Evolutionary conservation across 2,329 filamentous ascomycete genomes (phyloP), one percentile per base, ranked within the genome.

Genomic region (Apiospora phragmitis): DNA sequence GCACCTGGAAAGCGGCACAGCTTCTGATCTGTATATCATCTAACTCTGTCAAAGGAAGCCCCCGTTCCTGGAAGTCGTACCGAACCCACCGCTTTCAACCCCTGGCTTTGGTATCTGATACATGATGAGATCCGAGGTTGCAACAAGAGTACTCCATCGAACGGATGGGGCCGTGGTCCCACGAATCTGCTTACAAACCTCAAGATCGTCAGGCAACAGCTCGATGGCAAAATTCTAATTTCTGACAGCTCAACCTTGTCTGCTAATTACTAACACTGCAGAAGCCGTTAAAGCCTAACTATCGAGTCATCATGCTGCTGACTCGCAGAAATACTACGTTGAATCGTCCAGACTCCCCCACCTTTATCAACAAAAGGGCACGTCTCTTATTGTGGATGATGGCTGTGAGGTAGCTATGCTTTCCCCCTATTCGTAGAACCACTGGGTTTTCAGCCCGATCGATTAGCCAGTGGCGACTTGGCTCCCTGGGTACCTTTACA

Each of bases 91-190:
- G 12, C 2, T 6, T 11, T 21, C 29, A 26, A 38, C 11, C 55
- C 55, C 32, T 62, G 55, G 24, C 35, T 62, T 38, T 29, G 8
- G 32, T 62, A 62, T 62, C 32, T 62, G 55, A 38, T 62, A 38
- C 55, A 62, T 38, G 18, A 38, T 38, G 32, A 38, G 55, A 62
- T 62, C 55, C 14, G 29, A 62, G 55, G 55, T 62, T 62, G 55
- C 55, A 62, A 62, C 55, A 62, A 62, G 29, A 62, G 55, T 62
- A 62, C 55, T 9, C 55, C 55, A 62, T 62, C 55, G 55, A 62
- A n/a, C 55, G 55, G 55, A 62, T 62, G 55, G 55, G 32, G 29
- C 55, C 55, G 55, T 21, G 18, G 55, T 62, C 55, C 55, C 55
- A 62, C 32, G 55, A 38, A 38, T 38, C 32, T 38, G 21, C 55